Evolutionary conservation across 331 rosid species (phyloP).

Genomic region (Erythrophleum ivorense): DNA sequence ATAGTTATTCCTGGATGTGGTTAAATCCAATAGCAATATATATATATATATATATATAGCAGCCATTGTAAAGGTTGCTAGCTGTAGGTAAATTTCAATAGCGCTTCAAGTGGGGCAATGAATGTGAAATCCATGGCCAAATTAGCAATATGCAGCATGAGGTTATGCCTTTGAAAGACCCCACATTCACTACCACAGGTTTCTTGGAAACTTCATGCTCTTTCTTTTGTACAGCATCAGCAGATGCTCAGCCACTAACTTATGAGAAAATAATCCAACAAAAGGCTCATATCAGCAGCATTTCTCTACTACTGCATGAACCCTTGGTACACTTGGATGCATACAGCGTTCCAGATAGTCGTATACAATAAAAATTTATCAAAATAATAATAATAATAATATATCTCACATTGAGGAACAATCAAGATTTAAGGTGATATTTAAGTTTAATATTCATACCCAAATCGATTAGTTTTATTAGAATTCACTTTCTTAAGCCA

Average conservation of each 20-base stretch:
- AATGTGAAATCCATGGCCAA: constrained; percentile 40
- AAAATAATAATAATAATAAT: not conserved
- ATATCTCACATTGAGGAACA: too few species aligned
- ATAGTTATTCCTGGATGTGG: constrained; percentile 25
- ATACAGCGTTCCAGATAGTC: not conserved
- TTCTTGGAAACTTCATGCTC: constrained; percentile 32
- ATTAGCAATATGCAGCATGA: constrained; percentile 42
- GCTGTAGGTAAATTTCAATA: constrained; percentile 37
- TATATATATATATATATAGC: not conserved
- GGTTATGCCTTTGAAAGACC: constrained; percentile 54
- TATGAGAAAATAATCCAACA: constrained; percentile 45
- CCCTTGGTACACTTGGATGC: constrained; percentile 16
- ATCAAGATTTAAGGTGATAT: too few species aligned
- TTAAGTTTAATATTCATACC: too few species aligned
- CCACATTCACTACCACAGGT: constrained; percentile 37
- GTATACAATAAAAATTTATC: not conserved
- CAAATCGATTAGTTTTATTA: too few species aligned
- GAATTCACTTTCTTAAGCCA: too few species aligned
- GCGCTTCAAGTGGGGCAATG: constrained; percentile 56
- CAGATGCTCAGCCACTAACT: constrained; percentile 40
- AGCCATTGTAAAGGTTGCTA: constrained; percentile 46
- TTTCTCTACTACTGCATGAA: constrained; percentile 25
- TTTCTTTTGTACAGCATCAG: constrained; percentile 37
- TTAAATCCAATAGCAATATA: constrained; percentile 15
- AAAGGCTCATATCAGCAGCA: constrained; percentile 31